These are phyloP conservation scores for Fusarium nodosum DNA, from an alignment of 2,329 filamentous ascomycete genomes.

Conservation along the genomic window DNA sequence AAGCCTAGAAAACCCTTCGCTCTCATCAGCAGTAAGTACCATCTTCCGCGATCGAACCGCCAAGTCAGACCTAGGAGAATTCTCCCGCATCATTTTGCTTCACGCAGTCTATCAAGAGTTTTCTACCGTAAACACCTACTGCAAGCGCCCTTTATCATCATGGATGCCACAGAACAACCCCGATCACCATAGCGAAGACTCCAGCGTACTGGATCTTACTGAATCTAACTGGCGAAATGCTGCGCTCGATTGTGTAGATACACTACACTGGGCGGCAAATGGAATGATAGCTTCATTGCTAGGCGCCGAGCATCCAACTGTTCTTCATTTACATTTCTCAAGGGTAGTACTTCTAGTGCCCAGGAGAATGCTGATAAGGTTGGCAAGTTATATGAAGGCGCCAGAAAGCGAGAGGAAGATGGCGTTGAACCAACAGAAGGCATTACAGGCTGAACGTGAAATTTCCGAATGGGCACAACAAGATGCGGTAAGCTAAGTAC, in stretches of 20 bases:
- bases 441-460: conserved; percentile 43
- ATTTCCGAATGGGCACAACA: conserved; percentile 55
- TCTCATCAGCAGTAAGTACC: conserved; percentile 17
- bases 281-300: conserved; percentile 62
- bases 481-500: conserved; percentile 42
- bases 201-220: not conserved
- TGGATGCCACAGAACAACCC: conserved; percentile 42
- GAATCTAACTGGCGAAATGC: conserved; percentile 58
- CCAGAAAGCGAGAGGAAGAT: not conserved
- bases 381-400: conserved; percentile 52
- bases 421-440: conserved; percentile 35
- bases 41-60: conserved; percentile 33
- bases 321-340: conserved; percentile 68
- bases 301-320: conserved; percentile 67
- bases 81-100: conserved; percentile 39
- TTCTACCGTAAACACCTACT: conserved; percentile 30
- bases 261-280: conserved; percentile 71
- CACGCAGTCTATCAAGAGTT: conserved; percentile 45
- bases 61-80: conserved; percentile 42
- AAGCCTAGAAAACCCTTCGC: conserved; percentile 38
- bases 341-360: conserved; percentile 66
- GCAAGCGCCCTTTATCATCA: conserved; percentile 32
- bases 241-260: conserved; percentile 64
- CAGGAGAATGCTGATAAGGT: conserved; percentile 59
- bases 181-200: not conserved